Percentiles rank a stretch among this genome's conserved stretches.
Conservation (phyloP, 1,284 basidiomycete genomes). For the Trametes sp. region DNA sequence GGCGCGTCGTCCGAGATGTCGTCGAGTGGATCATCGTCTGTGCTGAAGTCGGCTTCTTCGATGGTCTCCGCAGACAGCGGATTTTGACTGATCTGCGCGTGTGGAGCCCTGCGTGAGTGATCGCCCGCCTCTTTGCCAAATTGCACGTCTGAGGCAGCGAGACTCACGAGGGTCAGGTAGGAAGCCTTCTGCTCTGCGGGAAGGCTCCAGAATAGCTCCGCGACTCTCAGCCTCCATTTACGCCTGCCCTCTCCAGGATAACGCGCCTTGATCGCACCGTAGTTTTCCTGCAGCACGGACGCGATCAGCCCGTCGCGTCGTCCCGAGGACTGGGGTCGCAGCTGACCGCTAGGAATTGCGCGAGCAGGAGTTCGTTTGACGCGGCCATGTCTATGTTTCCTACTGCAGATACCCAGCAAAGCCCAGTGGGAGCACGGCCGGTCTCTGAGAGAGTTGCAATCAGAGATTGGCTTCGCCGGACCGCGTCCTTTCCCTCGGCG, state of each 20-base stretch:
- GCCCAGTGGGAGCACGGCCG: neutral
- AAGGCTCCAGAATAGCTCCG: constrained; percentile 49
- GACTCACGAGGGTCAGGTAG: constrained; percentile 30
- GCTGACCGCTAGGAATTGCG: constrained; percentile 38
- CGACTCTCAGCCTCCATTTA: constrained; percentile 46
- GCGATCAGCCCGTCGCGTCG: constrained; percentile 21
- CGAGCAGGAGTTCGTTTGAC: constrained; percentile 24
- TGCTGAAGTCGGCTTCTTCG: constrained; percentile 38
- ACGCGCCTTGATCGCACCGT: constrained; percentile 43
- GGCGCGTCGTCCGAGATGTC: constrained; percentile 41
- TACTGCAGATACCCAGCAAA: neutral
- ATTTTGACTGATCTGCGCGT: constrained; percentile 31
- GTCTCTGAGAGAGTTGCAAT: constrained; percentile 10
- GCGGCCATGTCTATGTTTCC: constrained; percentile 9
- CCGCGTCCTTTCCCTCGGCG: constrained; percentile 3
- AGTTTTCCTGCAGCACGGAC: constrained; percentile 45
- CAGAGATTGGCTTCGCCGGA: constrained; percentile 16
- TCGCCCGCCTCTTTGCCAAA: constrained; percentile 1
- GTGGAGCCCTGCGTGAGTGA: neutral
- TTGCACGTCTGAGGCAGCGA: neutral
- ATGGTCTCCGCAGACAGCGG: constrained; percentile 16
- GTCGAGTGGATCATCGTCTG: constrained; percentile 59
- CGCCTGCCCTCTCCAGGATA: constrained; percentile 51
- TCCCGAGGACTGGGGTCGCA: neutral
- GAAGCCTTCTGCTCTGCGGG: constrained; percentile 36